Base-by-base conservation (phyloP, 139 green algal species). In the Penium margaritaceum region DNA sequence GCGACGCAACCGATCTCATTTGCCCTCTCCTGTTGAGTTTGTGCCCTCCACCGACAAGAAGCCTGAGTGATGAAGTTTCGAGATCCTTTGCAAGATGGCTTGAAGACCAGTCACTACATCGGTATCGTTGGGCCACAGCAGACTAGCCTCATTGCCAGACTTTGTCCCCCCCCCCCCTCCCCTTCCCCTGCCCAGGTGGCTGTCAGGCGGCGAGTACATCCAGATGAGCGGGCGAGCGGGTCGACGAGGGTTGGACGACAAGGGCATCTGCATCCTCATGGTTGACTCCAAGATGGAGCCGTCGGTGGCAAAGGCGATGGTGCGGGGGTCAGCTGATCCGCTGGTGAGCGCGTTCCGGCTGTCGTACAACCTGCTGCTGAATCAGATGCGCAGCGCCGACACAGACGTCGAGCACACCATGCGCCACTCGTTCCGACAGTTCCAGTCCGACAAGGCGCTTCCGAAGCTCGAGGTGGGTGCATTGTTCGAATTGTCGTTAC, bases 221-320 rank as follows among this genome's bases (percentile, higher is more conserved):
- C 93, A 97, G 79, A 95, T 95, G 88, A 88, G 77, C 62, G 90
- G 89, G 2, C 70, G 89, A n/a, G 89, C 89, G 87, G 89, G 62
- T 15, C 34, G 62, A 34, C 62, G 62, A 70, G 89, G 89, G 33
- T 67, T 90, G 7, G 88, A 93, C 77, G 87, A 90, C 67, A 44
- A 63, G 12, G 79, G 79, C 44, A 75, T 92, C 6, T 90, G 95
- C 0, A 88, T 96, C 43, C 66, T 95, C 27, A 92, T 95, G 89
- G 76, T 95, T 72, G 89, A 95, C 66, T 73, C 80, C 1, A 85
- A 85, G 72, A 86, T 96, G 84, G 89, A 95, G 73, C 88, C 90
- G 0, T 70, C 85, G 0, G 76, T 89, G 0, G 88, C 88, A 1
- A 86, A 87, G 46, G 78, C 86, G n/a, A 94, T 95, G 89, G 75